Conservation (phyloP, 2,329 filamentous ascomycete genomes). For the Beauveria asiatica region DNA sequence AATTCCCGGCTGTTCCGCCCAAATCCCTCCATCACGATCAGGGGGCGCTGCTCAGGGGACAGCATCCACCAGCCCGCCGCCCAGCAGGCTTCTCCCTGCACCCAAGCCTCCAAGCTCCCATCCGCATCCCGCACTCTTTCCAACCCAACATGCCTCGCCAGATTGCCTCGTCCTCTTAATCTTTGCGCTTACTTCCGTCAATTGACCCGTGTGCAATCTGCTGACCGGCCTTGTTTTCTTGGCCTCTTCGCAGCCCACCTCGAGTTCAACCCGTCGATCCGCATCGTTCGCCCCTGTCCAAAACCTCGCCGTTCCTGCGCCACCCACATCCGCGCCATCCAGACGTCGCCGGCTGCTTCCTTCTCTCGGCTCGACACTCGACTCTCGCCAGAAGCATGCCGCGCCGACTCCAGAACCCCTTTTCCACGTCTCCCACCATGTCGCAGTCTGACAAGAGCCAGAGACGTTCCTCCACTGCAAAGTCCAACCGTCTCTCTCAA, state of each 20-base stretch:
- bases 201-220: background rate
- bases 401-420: constrained; percentile 50
- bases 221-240: background rate
- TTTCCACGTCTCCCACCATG: constrained; percentile 42
- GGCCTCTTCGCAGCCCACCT: background rate
- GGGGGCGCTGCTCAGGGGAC: constrained; percentile 4
- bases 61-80: background rate
- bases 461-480: constrained; percentile 53
- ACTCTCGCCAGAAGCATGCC: constrained; percentile 39
- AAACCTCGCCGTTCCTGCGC: background rate
- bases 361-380: background rate
- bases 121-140: background rate
- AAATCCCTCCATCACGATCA: constrained; percentile 1
- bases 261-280: background rate
- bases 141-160: background rate
- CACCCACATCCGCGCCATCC: background rate
- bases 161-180: background rate
- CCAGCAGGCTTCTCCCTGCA: constrained; percentile 2
- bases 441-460: constrained; percentile 41
- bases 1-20: constrained; percentile 7
- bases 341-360: constrained; percentile 3
- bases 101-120: background rate
- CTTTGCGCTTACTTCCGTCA: background rate
- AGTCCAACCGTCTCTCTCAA: constrained; percentile 69
- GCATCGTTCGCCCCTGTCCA: background rate